Conservation (phyloP, 805 yeast genomes). For the Starmerella stigmatis region DNA sequence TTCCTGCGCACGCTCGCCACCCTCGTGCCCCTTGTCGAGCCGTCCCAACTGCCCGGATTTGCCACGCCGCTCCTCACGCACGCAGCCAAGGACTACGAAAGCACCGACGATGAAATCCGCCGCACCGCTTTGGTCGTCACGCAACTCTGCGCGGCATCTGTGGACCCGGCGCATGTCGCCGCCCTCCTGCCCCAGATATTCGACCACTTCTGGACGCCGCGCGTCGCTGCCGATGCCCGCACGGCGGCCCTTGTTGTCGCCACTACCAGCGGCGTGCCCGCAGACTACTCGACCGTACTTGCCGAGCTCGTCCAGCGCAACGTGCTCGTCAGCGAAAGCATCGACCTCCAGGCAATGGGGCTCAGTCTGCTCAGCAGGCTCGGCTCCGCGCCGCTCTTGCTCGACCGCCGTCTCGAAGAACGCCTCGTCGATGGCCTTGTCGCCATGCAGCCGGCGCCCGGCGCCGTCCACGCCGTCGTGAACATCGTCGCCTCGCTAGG, state of each 20-base stretch:
- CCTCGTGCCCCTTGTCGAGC: conserved; percentile 76
- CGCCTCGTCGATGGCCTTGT: conserved; percentile 69
- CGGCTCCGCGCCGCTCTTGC: conserved; percentile 33
- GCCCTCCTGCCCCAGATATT: conserved; percentile 42
- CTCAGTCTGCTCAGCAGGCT: neutral
- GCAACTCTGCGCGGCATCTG: conserved; percentile 52
- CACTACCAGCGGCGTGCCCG: conserved; percentile 56
- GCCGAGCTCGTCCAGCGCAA: conserved; percentile 40
- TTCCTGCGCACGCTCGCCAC: conserved; percentile 69
- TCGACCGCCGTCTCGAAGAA: conserved; percentile 52
- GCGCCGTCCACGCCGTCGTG: conserved; percentile 6
- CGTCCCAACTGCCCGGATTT: conserved; percentile 68
- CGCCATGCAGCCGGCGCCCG: conserved; percentile 6
- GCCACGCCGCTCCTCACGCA: conserved; percentile 62
- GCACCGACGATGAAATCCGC: conserved; percentile 85
- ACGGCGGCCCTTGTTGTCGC: conserved; percentile 41
- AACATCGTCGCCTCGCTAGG: conserved; percentile 4
- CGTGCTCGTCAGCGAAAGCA: conserved; percentile 32
- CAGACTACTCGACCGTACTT: conserved; percentile 54
- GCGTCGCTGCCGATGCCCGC: conserved; percentile 35
- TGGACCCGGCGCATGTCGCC: conserved; percentile 40
- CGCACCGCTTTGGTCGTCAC: conserved; percentile 59
- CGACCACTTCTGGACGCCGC: conserved; percentile 1
- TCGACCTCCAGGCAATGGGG: conserved; percentile 4
- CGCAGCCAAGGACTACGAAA: conserved; percentile 56